A percentile compares a stretch with the other conserved stretches of the same genome.
Conservation (phyloP, 805 yeast genomes). For the Yarrowia hollandica region DNA sequence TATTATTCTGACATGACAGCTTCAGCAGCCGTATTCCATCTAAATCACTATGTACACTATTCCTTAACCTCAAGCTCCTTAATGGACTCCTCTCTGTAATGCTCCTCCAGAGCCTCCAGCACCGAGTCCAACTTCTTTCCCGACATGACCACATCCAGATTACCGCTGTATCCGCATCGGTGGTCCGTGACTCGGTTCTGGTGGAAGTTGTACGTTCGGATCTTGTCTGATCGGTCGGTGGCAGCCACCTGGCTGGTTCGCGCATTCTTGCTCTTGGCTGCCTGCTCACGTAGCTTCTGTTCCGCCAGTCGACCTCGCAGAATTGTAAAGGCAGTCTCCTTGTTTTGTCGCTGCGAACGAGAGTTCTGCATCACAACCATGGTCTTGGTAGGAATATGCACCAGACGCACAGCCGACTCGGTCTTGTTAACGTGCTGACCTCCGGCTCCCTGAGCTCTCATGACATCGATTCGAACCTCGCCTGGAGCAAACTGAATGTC, state of each 20-base stretch:
- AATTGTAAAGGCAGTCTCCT: slow-evolving; percentile 85
- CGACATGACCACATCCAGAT: slow-evolving; percentile 62
- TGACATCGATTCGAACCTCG: slow-evolving; percentile 91
- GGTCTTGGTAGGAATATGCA: slow-evolving; percentile 89
- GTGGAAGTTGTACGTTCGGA: slow-evolving; percentile 89
- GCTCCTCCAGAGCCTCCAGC: slow-evolving; percentile 52
- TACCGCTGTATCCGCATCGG: slow-evolving; percentile 78
- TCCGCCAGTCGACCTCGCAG: slow-evolving; percentile 84
- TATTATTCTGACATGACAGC: no score
- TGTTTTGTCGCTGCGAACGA: slow-evolving; percentile 90
- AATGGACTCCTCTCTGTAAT: slow-evolving; percentile 47
- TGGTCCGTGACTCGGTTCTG: slow-evolving; percentile 95
- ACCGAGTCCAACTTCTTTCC: slow-evolving; percentile 61
- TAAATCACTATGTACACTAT: slow-evolving; percentile 13
- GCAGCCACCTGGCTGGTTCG: slow-evolving; percentile 83
- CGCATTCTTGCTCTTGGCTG: slow-evolving; percentile 61
- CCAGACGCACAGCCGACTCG: slow-evolving; percentile 91
- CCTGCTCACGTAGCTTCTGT: slow-evolving; percentile 62
- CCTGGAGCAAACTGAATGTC: slow-evolving; percentile 79
- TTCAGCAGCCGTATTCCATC: no score
- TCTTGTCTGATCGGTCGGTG: slow-evolving; percentile 89
- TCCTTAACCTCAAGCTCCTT: slow-evolving; percentile 41
- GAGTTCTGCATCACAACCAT: slow-evolving; percentile 91
- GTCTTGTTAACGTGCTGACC: slow-evolving; percentile 98
- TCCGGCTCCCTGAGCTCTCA: slow-evolving; percentile 96